Evolutionary conservation across 225 moss, liverwort and hornwort genomes (phyloP).

Genomic region (Anthoceros angustus): DNA sequence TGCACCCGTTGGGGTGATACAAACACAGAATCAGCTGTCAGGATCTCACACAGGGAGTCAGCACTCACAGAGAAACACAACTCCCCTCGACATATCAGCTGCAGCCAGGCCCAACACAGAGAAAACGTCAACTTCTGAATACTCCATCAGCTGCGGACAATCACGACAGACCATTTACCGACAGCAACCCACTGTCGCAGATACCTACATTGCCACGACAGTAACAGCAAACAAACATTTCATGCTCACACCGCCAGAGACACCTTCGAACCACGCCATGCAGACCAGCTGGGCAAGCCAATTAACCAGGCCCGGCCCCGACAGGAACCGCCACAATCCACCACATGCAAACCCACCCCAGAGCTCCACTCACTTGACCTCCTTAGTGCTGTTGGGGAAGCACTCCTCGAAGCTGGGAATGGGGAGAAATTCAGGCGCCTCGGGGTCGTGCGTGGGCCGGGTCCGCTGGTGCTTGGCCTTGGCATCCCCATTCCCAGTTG

Average conservation of each 20-base stretch:
- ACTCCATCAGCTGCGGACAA: no score
- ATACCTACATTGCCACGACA: no score
- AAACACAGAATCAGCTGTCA: background rate
- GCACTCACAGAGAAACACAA: background rate
- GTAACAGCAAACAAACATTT: no score
- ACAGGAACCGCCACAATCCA: background rate
- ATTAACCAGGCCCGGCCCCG: background rate
- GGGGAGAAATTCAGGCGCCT: slow-evolving; percentile 66
- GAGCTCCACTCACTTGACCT: slow-evolving; percentile 27
- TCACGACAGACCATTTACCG: no score
- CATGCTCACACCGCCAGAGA: no score
- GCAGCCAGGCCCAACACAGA: no score
- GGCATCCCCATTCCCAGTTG: no score
- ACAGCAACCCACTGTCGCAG: no score
- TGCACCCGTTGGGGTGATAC: background rate
- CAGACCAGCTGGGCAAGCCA: background rate
- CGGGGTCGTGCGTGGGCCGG: slow-evolving; percentile 54
- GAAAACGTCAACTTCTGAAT: no score
- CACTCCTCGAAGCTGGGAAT: slow-evolving; percentile 79
- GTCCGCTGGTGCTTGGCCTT: slow-evolving; percentile 19
- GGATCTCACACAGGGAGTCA: background rate
- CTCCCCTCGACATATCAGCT: background rate
- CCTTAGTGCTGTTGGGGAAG: slow-evolving; percentile 75
- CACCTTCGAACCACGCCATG: no score
- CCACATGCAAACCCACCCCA: background rate